Evolutionary conservation across 2,329 filamentous ascomycete genomes (phyloP).

Genomic region (Ophiocordyceps australis): DNA sequence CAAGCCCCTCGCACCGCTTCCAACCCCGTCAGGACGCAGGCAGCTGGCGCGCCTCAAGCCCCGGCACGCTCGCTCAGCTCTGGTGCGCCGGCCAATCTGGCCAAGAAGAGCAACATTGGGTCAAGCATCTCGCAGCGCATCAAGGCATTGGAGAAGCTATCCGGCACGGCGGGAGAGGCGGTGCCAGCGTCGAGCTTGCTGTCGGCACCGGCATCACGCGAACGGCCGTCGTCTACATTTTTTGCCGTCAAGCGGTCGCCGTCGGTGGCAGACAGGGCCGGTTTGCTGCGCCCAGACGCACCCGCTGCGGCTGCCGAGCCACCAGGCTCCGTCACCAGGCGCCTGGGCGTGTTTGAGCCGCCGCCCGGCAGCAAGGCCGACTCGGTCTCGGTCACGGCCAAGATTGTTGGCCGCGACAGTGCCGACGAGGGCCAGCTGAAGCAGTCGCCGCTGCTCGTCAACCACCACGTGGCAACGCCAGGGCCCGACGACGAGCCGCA

Average conservation of each 20-base stretch:
- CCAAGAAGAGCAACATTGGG: constrained; percentile 59
- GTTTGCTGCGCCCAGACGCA: constrained; percentile 16
- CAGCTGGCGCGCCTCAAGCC: constrained; percentile 17
- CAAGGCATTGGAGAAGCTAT: constrained; percentile 74
- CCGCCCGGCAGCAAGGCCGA: constrained; percentile 34
- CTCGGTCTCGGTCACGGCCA: constrained; percentile 76
- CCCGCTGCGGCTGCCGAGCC: constrained; percentile 25
- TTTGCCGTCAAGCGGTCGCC: constrained; percentile 36
- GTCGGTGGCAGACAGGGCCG: constrained; percentile 24
- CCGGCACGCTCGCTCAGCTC: constrained; percentile 36
- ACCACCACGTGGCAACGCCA: constrained; percentile 24
- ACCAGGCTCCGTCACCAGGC: constrained; percentile 34
- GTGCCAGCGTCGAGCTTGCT: too few species aligned
- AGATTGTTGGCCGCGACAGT: constrained; percentile 41
- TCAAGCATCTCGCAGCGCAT: constrained; percentile 89
- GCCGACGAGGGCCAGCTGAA: constrained; percentile 32
- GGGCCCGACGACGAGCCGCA: constrained; percentile 13
- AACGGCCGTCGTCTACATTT: constrained; percentile 33
- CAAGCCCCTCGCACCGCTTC: too few species aligned
- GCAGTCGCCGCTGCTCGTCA: constrained; percentile 39
- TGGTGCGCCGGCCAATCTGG: constrained; percentile 34
- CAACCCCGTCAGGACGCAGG: constrained; percentile 2
- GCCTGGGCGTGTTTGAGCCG: constrained; percentile 36
- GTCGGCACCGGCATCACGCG: constrained; percentile 8
- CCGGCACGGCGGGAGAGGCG: constrained; percentile 17